A percentile compares a stretch with the other conserved stretches of the same genome.
Evolutionary conservation across 257 asterid species (phyloP).

Genomic region (Apocynum venetum): DNA sequence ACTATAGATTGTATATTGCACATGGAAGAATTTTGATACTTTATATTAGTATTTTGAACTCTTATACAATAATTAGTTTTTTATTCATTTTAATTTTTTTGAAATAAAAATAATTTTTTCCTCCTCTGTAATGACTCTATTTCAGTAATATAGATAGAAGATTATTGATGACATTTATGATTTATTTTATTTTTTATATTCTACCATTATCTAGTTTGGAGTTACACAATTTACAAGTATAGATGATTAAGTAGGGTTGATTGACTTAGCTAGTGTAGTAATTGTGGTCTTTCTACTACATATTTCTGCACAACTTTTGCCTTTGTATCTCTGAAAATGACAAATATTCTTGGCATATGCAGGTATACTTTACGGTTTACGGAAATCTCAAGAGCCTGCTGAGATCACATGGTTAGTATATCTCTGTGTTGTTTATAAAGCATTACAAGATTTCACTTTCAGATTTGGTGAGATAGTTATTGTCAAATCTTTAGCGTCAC

Average conservation of each 20-base stretch:
- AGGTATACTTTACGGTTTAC: constrained; percentile 96
- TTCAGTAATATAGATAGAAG: no score
- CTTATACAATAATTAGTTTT: no score
- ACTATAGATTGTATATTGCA: no score
- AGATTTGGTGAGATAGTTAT: background rate
- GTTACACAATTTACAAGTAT: no score
- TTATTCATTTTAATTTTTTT: background rate
- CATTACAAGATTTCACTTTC: background rate
- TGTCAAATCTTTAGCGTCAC: background rate
- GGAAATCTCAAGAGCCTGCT: constrained; percentile 73
- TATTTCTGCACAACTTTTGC: background rate
- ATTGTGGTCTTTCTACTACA: background rate
- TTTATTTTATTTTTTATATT: no score
- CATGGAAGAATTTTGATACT: no score
- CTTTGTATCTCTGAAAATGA: constrained; percentile 13
- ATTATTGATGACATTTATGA: no score
- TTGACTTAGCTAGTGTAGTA: background rate
- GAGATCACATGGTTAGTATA: constrained; percentile 60
- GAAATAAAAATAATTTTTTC: no score
- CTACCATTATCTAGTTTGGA: no score
- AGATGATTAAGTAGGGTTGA: no score
- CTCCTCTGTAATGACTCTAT: no score
- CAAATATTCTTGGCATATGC: constrained; percentile 25
- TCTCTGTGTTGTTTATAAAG: background rate
- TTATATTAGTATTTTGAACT: background rate